phyloP scores from a whole-genome alignment of 73 alveolate genomes.

The Blepharisma stoltei region DNA sequence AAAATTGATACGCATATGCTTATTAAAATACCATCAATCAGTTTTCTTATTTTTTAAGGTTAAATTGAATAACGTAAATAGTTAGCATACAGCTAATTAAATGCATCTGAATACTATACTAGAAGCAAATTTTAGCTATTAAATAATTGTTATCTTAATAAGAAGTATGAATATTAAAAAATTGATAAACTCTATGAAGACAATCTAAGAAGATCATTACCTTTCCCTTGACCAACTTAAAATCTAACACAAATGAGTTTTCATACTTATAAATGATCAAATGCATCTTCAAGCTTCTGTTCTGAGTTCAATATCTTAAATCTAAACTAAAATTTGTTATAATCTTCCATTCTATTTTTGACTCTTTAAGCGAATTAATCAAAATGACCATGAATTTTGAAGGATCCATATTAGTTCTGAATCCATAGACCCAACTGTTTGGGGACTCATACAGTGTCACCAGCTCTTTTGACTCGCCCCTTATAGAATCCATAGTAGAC shows the following conservation, averaged over 20 bases:
- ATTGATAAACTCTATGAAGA: constrained; percentile 1
- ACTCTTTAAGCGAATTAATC: background rate
- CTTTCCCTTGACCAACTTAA: background rate
- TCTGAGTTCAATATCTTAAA: no score
- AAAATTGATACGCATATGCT: no score
- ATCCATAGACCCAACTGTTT: constrained; percentile 21
- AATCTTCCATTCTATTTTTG: constrained; percentile 6
- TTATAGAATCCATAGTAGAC: background rate
- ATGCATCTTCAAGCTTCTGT: no score
- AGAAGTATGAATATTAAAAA: background rate
- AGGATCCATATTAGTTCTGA: background rate
- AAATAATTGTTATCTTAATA: background rate
- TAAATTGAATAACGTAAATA: no score
- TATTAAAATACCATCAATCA: no score
- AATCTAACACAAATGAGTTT: constrained; percentile 13
- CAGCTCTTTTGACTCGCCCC: background rate
- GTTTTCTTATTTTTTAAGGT: no score
- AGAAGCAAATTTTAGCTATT: no score
- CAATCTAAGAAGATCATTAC: no score
- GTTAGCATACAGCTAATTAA: no score
- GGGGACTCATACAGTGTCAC: background rate
- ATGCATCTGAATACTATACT: no score
- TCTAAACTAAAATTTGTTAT: background rate
- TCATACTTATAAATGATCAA: constrained; percentile 1
- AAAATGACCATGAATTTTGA: background rate